phyloP scores from a whole-genome alignment of 23 red algal species.

The Pyropia haitanensis region DNA sequence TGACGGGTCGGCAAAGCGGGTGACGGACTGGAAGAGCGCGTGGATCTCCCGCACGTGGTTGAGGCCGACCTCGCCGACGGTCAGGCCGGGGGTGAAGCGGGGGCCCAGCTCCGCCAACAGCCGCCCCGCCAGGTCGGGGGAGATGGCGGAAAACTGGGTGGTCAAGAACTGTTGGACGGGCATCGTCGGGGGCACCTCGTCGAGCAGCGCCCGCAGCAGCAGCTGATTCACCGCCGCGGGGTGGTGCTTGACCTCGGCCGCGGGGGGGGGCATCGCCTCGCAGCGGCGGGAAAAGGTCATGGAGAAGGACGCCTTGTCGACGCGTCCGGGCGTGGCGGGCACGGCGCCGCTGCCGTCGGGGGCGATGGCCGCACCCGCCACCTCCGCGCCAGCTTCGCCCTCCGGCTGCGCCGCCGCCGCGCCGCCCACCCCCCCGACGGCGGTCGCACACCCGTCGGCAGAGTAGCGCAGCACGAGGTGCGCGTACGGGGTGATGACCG shows the following conservation, averaged over 20 bases:
- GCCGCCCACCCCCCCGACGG: no score
- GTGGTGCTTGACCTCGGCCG: constrained; percentile 81
- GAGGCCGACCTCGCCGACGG: constrained; percentile 37
- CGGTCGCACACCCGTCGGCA: background rate
- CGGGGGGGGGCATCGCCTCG: constrained; percentile 58
- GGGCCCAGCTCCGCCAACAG: constrained; percentile 56
- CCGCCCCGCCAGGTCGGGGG: constrained; percentile 30
- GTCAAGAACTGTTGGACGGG: constrained; percentile 41
- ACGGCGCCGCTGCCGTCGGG: no score
- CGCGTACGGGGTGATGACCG: constrained; percentile 85
- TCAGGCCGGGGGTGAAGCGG: constrained; percentile 34
- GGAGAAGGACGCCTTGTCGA: constrained; percentile 25
- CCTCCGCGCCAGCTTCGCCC: background rate
- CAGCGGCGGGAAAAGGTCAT: constrained; percentile 55
- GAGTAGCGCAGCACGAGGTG: constrained; percentile 52
- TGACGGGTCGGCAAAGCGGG: constrained; percentile 48
- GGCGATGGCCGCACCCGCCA: background rate
- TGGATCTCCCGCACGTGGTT: constrained; percentile 65
- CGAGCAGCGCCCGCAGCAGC: constrained; percentile 64
- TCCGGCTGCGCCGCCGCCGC: no score
- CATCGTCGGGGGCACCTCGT: constrained; percentile 20
- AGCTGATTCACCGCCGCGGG: constrained; percentile 81
- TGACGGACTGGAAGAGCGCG: constrained; percentile 45
- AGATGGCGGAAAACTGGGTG: constrained; percentile 43
- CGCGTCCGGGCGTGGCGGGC: no score